A percentile compares a stretch with the other conserved stretches of the same genome.
Conservation (phyloP, 1,139 yeast genomes). For the Diutina scorzettiae region DNA sequence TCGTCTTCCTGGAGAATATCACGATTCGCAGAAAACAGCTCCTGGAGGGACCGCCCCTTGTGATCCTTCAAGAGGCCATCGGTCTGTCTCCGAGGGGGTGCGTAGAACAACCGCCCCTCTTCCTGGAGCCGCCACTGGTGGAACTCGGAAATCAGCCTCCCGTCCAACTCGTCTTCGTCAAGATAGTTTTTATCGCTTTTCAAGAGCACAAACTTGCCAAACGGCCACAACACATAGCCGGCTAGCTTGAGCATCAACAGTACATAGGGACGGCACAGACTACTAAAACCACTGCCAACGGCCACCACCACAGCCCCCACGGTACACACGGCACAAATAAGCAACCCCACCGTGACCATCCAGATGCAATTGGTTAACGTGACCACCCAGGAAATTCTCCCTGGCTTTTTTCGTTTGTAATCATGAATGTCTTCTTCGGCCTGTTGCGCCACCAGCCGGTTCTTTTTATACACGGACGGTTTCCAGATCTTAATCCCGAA, state of each 20-base stretch:
- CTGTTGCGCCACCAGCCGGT: constrained; percentile 79
- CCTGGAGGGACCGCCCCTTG: constrained; percentile 30
- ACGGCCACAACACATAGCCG: constrained; percentile 64
- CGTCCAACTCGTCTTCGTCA: constrained; percentile 82
- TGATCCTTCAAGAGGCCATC: constrained; percentile 28
- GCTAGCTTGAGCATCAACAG: constrained; percentile 53
- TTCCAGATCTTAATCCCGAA: constrained; percentile 98
- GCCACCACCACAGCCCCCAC: constrained; percentile 32
- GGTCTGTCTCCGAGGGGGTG: constrained; percentile 45
- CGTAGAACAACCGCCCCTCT: constrained; percentile 59
- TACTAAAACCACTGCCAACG: constrained; percentile 37
- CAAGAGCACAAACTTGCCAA: constrained; percentile 79
- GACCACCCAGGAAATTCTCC: constrained; percentile 49
- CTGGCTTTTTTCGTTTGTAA: constrained; percentile 39
- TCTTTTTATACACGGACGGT: constrained; percentile 89
- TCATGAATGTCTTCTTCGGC: constrained; percentile 95
- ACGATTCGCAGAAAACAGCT: constrained; percentile 9
- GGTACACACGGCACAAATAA: constrained; percentile 41
- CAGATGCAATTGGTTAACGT: constrained; percentile 65
- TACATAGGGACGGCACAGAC: constrained; percentile 41
- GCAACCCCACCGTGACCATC: constrained; percentile 60
- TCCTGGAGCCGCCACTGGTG: constrained; percentile 82
- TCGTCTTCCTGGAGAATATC: constrained; percentile 10
- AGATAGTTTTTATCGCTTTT: constrained; percentile 70
- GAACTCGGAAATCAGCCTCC: constrained; percentile 74